Base-by-base conservation (phyloP, 2,329 filamentous ascomycete species). In the Trichoderma cornu-damae region DNA sequence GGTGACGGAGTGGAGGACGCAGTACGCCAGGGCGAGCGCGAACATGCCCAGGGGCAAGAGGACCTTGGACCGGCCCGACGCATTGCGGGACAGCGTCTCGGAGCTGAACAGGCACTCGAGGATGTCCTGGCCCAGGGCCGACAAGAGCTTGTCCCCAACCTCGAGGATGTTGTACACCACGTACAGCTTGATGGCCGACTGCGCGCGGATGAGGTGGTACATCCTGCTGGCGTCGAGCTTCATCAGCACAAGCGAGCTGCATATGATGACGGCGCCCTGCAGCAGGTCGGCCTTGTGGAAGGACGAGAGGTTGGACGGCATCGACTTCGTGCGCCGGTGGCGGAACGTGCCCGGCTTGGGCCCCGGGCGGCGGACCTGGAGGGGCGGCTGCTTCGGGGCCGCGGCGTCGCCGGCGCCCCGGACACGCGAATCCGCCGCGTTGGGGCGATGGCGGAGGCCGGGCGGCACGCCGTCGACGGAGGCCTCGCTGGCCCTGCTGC, bases 101-200 rank as follows among this genome's bases (percentile, higher is more conserved):
- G 88, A 83, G 53, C 91, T 96, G 72, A 97, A 96, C 1, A 99
- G 80, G 66, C 93, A 97, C 71, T 99, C 94, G 4, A 97, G 83
- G 1, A 99, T 89, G 71, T 99, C 95, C 71, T 99, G 95, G 0
- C 94, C 94, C 2, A 99, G 79, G 0, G 94, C 93, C 0, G 90
- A 90, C 28, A 97, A 83, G 0, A 99, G 80, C 6, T 92, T 87
- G 71, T 99, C 94, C 54, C 88, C 88, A 2, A 95, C 89, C 73
- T 99, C 94, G 4, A 99, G 83, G 32, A 96, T 89, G 68, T 99
- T 99, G 78, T 96, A 99, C 56, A 99, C 97, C 59, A 99, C 94
- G 70, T 99, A 99, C 9, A 99, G 81, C 70, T 99, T 99, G 75
- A 99, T 96, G 6, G 93, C 92, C 1, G 92, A 93, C 71, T 99